Conservation (phyloP, 768 basidiomycete species). For the Gymnopilus dilepis region DNA sequence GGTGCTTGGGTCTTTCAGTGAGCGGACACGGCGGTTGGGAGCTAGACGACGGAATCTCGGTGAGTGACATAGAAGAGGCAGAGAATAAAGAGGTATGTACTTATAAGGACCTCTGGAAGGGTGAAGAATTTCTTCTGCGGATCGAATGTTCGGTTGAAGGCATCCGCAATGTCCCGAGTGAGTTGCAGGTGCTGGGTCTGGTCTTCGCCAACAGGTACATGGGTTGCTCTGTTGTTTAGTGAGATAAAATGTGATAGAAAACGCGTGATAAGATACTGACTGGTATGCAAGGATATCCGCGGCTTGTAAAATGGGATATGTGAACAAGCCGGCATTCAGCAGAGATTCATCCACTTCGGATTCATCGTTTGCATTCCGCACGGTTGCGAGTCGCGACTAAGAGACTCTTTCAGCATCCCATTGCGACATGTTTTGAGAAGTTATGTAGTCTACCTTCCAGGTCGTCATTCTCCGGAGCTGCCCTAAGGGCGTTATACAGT, state of each 20-base stretch:
- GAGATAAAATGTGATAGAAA: too few species aligned
- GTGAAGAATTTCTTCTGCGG: constrained; percentile 62
- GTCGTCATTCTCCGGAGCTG: constrained; percentile 91
- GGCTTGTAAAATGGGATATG: constrained; percentile 92
- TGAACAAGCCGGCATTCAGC: constrained; percentile 85
- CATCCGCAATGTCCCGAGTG: constrained; percentile 79
- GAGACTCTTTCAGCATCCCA: constrained; percentile 11
- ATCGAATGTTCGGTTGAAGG: constrained; percentile 77
- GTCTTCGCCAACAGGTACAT: constrained; percentile 96
- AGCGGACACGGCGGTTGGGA: constrained; percentile 80
- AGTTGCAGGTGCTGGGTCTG: constrained; percentile 95
- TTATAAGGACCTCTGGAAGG: constrained; percentile 71
- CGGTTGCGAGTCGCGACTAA: constrained; percentile 76
- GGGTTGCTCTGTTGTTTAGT: constrained; percentile 66
- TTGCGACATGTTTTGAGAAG: not conserved
- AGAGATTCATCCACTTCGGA: constrained; percentile 82
- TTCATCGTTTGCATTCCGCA: constrained; percentile 75
- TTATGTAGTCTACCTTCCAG: constrained; percentile 74
- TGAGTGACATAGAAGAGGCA: not conserved
- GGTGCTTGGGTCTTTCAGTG: constrained; percentile 79
- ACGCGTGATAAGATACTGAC: constrained; percentile 60
- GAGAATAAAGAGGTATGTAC: constrained; percentile 50
- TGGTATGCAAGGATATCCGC: constrained; percentile 90
- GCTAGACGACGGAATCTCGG: constrained; percentile 48
- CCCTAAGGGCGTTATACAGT: constrained; percentile 83